Percentiles rank a stretch among this genome's conserved stretches.
phyloP scores from a whole-genome alignment of 2,329 filamentous ascomycete species.

The Apiospora pterosperma region DNA sequence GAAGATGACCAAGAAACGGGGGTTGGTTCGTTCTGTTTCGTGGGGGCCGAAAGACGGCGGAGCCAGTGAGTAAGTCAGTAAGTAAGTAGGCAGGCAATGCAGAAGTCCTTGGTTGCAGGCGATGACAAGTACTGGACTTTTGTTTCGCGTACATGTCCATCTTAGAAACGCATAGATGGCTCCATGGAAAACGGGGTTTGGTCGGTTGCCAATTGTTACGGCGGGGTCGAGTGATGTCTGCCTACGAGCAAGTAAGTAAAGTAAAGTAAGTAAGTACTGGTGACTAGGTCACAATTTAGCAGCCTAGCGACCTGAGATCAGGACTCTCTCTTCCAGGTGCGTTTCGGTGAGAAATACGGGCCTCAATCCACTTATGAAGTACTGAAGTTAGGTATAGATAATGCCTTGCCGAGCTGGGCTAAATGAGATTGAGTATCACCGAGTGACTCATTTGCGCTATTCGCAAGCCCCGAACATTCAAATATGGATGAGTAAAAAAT shows the following conservation, averaged over 20 bases:
- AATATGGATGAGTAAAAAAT: too few relatives aligned
- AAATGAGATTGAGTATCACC: not conserved
- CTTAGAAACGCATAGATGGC: not conserved
- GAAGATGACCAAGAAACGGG: not conserved
- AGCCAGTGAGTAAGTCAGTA: not conserved
- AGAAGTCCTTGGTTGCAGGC: not conserved
- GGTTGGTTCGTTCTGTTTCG: not conserved
- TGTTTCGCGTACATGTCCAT: not conserved
- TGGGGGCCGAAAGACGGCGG: not conserved
- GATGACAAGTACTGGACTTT: not conserved
- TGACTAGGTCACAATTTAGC: not conserved
- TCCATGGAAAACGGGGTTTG: not conserved
- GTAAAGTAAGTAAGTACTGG: too few relatives aligned
- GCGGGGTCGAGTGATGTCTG: not conserved
- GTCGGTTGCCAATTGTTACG: not conserved
- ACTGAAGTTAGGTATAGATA: not conserved
- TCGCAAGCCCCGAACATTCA: not conserved
- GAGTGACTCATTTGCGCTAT: not conserved
- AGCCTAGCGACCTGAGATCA: not conserved
- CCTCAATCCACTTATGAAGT: not conserved
- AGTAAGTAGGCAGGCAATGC: not conserved
- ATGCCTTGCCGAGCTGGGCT: not conserved
- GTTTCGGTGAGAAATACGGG: not conserved
- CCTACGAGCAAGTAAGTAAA: too few relatives aligned
- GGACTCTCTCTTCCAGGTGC: not conserved